These are phyloP conservation scores for Punctularia strigosozonata DNA, from an alignment of 768 basidiomycete genomes.

Conservation along the genomic window DNA sequence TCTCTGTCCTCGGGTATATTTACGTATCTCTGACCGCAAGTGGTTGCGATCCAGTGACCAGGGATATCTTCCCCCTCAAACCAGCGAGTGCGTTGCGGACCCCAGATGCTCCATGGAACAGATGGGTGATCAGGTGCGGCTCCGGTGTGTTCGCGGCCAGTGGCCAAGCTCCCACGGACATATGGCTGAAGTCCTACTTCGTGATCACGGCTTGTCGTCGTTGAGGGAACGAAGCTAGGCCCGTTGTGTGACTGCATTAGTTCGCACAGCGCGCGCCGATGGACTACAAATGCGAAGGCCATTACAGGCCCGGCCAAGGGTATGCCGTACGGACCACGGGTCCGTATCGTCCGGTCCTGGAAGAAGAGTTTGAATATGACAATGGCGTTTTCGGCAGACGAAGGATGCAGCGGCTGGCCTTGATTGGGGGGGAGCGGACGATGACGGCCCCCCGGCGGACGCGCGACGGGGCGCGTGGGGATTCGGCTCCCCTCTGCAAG, in stretches of 20 bases:
- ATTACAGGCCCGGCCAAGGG: neutral
- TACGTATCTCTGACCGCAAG: conserved; percentile 18
- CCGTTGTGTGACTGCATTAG: conserved; percentile 2
- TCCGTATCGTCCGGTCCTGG: conserved; percentile 4
- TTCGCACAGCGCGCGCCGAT: neutral
- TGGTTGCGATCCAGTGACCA: conserved; percentile 20
- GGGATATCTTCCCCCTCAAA: conserved; percentile 12
- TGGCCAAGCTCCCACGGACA: too few relatives aligned
- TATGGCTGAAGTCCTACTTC: too few relatives aligned
- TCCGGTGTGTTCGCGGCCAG: too few relatives aligned
- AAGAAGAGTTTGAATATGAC: conserved; percentile 13
- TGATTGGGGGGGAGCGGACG: neutral
- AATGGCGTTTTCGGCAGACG: conserved; percentile 12
- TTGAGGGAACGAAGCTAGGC: neutral
- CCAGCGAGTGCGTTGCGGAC: conserved; percentile 12
- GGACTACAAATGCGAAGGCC: conserved; percentile 2
- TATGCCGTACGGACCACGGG: too few relatives aligned
- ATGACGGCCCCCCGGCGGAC: neutral
- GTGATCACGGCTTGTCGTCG: neutral
- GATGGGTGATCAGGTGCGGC: neutral
- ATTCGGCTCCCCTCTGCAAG: conserved; percentile 1
- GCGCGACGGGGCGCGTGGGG: conserved; percentile 4
- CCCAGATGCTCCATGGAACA: conserved; percentile 15
- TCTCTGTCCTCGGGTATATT: conserved; percentile 2
- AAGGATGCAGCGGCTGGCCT: conserved; percentile 11